phyloP scores from a whole-genome alignment of 768 basidiomycete species.

The Serendipita indica region DNA sequence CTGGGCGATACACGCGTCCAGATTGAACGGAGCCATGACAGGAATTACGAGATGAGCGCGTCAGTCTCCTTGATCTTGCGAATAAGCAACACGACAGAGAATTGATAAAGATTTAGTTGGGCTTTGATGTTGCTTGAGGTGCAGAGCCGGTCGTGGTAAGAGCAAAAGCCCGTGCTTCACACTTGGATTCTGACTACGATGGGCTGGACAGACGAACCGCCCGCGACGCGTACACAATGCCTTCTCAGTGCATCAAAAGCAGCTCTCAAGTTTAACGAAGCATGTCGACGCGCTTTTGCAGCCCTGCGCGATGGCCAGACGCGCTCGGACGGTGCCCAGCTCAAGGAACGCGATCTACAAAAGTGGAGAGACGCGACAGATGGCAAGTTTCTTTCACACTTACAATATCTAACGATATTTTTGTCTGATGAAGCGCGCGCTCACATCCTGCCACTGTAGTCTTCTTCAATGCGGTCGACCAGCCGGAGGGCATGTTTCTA shows the following conservation, averaged over 20 bases:
- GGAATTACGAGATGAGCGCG: no score
- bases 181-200: no score
- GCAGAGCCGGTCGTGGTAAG: no score
- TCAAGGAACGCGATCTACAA: neutral
- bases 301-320: neutral
- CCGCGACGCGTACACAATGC: no score
- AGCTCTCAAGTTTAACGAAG: neutral
- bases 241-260: neutral
- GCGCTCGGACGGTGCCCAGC: neutral
- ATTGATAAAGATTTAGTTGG: no score
- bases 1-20: slow-evolving; percentile 90
- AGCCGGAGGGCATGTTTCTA: neutral
- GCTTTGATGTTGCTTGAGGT: no score
- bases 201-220: no score
- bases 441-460: no score
- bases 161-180: no score
- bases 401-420: no score
- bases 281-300: neutral
- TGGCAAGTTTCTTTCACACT: neutral
- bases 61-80: neutral
- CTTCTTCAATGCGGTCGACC: neutral
- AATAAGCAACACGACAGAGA: neutral
- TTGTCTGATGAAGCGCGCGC: no score
- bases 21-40: slow-evolving; percentile 60
- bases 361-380: neutral